Conservation (phyloP, 179 eudicot genomes). For the Drosera spatulata region DNA sequence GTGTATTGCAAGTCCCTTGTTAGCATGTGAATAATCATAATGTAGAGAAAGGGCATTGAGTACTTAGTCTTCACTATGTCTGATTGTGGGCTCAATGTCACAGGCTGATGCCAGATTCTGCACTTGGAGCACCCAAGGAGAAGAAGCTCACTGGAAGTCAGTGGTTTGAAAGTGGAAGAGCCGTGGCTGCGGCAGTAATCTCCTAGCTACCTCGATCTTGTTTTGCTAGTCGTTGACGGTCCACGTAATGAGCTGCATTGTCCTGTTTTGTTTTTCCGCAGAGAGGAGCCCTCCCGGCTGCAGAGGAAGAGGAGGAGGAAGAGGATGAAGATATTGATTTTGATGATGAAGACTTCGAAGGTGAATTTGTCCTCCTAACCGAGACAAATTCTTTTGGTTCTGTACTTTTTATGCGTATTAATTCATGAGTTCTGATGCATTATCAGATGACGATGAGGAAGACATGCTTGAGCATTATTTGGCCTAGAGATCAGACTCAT, state of each 20-base stretch:
- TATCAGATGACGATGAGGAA: slow-evolving; percentile 65
- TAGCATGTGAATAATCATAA: neutral
- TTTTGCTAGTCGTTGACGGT: neutral
- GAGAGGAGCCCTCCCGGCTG: slow-evolving; percentile 55
- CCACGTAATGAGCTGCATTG: too few relatives aligned
- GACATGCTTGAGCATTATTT: slow-evolving; percentile 94
- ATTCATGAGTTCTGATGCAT: slow-evolving; percentile 9
- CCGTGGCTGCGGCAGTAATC: slow-evolving; percentile 49
- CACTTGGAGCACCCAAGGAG: slow-evolving; percentile 71
- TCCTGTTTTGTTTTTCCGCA: slow-evolving; percentile 19
- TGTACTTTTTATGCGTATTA: neutral
- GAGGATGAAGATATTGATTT: slow-evolving; percentile 79
- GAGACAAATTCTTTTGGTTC: neutral
- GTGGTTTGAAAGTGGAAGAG: slow-evolving; percentile 96
- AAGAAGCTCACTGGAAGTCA: slow-evolving; percentile 81
- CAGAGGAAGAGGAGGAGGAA: slow-evolving; percentile 63
- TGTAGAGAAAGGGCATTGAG: neutral
- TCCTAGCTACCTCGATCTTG: slow-evolving; percentile 5
- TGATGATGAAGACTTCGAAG: slow-evolving; percentile 73
- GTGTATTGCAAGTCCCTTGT: neutral
- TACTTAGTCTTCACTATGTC: too few relatives aligned
- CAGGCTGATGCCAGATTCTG: slow-evolving; percentile 95
- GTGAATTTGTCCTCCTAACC: slow-evolving; percentile 11
- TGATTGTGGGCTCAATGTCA: neutral
- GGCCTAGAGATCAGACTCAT: slow-evolving; percentile 58